These are phyloP conservation scores for Periconia sp. DNA, from an alignment of 2,329 filamentous ascomycete species.

Conservation along the genomic window DNA sequence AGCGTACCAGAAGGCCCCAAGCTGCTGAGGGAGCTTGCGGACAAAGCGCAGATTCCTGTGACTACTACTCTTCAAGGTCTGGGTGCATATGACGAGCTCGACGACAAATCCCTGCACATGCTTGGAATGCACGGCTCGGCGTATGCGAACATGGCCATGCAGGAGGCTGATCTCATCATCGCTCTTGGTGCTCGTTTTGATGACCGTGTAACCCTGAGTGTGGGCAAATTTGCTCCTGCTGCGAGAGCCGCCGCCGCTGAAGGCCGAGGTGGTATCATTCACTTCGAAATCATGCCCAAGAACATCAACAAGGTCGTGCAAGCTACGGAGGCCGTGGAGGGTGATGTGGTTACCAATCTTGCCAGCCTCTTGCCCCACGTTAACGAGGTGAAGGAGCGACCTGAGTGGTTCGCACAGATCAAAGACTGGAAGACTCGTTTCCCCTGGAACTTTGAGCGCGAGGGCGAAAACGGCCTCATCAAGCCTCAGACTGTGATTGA, in stretches of 20 bases:
- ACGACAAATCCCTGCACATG: conserved; percentile 96
- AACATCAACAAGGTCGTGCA: conserved; percentile 99
- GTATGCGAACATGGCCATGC: conserved; percentile 97
- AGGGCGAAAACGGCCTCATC: conserved; percentile 75
- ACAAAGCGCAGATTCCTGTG: conserved; percentile 89
- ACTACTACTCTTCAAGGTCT: conserved; percentile 95
- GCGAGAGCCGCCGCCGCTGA: conserved; percentile 84
- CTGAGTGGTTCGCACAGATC: conserved; percentile 89
- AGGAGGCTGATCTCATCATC: conserved; percentile 94
- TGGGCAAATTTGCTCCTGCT: conserved; percentile 84
- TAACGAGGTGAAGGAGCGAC: conserved; percentile 64
- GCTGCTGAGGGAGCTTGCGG: conserved; percentile 80
- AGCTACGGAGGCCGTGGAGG: conserved; percentile 92
- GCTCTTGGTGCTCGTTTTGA: conserved; percentile 93
- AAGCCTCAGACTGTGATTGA: conserved; percentile 94
- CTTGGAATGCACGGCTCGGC: conserved; percentile 97
- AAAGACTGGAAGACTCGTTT: conserved; percentile 88
- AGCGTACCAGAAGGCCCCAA: conserved; percentile 75
- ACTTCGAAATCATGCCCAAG: conserved; percentile 99
- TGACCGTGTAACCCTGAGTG: conserved; percentile 83
- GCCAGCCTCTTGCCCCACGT: conserved; percentile 73
- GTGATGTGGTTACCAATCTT: conserved; percentile 83
- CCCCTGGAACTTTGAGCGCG: conserved; percentile 82
- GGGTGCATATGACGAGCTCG: conserved; percentile 88
- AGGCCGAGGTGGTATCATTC: conserved; percentile 88